Base-by-base conservation (phyloP, 2,329 filamentous ascomycete genomes). In the Bretziella fagacearum region DNA sequence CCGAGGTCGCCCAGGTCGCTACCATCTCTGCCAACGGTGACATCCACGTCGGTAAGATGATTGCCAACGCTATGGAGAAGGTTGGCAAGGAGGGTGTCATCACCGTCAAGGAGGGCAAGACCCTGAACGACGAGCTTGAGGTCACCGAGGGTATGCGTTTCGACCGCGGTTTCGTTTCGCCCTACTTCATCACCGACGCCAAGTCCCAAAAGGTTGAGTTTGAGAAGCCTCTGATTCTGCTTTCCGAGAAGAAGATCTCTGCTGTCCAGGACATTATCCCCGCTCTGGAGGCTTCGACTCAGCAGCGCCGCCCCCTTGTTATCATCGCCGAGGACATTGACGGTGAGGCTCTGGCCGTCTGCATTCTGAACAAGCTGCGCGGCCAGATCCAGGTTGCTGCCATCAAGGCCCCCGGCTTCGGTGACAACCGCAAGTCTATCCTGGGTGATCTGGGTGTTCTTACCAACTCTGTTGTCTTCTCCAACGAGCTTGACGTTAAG, bases 241-340 rank as follows among this genome's bases (percentile, higher is more conserved):
- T 98, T 48, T 96, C 91, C 6, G 91, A 98, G 79, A 96, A 95
- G 84, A 98, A 98, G 81, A 98, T 98, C 67, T 98, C 91, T 45
- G 85, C 87, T 52, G 91, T 96, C 51, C 89, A 96, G 71, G 91
- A 98, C 67, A 96, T 98, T 61, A 89, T 98, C 60, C 91, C 91
- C 54, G 86, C 91, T 54, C 85, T 98, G 49, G 91, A 98, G 73
- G 85, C 85, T 56, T 96, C 91, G 51, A 94, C 91, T 58, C 86
- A 94, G 67, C 76, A 84, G 63, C 87, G 91, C 65, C 84, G 91
- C 55, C 91, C 91, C 54, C 81, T 98, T 44, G 81, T 98, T 63
- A 98, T 98, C 70, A 93, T 98, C 60, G 91, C 91, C 53, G 91
- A 98, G 74, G 91, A 98, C 64, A 95, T 98, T 61, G 91, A 98